Percentiles rank a stretch among this genome's conserved stretches.
Conservation (phyloP, 164 flowering plant genomes). For the Cinnamomum micranthum region DNA sequence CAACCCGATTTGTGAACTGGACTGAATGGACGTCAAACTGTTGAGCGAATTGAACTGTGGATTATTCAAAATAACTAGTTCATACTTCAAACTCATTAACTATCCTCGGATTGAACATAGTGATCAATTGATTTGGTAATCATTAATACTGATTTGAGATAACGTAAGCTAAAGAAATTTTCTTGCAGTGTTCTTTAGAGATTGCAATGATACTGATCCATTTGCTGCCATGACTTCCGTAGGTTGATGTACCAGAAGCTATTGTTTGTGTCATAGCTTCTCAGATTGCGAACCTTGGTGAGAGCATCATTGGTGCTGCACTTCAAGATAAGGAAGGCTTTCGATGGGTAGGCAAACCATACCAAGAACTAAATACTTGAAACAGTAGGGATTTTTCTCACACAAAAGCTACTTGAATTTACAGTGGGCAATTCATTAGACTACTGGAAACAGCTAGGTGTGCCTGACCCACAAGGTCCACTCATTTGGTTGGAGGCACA, state of each 20-base stretch:
- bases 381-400: neutral
- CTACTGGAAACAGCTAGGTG: neutral
- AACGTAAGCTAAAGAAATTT: neutral
- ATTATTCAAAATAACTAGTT: too few species aligned
- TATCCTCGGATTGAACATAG: neutral
- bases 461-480: neutral
- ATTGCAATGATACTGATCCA: neutral
- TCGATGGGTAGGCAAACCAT: constrained; percentile 57
- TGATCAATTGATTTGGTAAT: neutral
- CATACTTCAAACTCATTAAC: too few species aligned
- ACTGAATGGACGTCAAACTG: too few species aligned
- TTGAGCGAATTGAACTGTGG: too few species aligned
- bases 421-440: neutral
- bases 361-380: neutral
- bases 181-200: neutral
- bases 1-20: too few species aligned
- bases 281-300: constrained; percentile 97
- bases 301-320: constrained; percentile 85
- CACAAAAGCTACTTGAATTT: neutral
- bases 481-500: neutral
- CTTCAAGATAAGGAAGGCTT: constrained; percentile 91
- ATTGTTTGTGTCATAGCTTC: constrained; percentile 79
- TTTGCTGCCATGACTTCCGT: constrained; percentile 6
- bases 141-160: neutral
- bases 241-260: constrained; percentile 61